These are phyloP conservation scores for Epichloe baconii DNA, from an alignment of 2,329 filamentous ascomycete genomes.

Conservation along the genomic window DNA sequence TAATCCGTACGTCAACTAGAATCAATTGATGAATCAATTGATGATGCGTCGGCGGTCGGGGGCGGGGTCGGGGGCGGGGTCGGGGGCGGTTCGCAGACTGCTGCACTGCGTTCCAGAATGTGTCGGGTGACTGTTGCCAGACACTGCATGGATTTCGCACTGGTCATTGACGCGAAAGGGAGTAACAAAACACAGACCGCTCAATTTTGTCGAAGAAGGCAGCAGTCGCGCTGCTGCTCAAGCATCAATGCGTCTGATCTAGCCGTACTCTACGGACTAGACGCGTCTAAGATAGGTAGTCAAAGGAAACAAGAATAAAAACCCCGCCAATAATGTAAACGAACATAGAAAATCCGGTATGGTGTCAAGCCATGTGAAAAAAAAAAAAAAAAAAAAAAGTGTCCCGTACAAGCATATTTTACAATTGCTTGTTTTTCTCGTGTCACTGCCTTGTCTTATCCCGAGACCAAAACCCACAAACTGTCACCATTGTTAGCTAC, in stretches of 20 bases:
- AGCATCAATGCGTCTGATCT: conserved; percentile 5
- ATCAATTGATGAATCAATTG: too few relatives aligned
- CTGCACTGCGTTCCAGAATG: too few relatives aligned
- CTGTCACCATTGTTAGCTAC: conserved; percentile 11
- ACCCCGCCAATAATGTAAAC: not conserved
- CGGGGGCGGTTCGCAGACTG: not conserved
- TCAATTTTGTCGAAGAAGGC: too few relatives aligned
- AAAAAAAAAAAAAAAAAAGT: not conserved
- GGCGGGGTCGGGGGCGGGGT: too few relatives aligned
- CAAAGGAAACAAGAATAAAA: not conserved
- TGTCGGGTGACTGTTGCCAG: too few relatives aligned
- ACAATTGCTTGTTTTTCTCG: not conserved
- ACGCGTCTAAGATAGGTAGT: conserved; percentile 4
- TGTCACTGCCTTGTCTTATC: conserved; percentile 11
- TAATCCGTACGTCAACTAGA: too few relatives aligned
- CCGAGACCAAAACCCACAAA: conserved; percentile 28
- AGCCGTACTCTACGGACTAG: conserved; percentile 1
- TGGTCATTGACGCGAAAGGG: too few relatives aligned
- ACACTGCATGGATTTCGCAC: too few relatives aligned
- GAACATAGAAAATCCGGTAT: not conserved
- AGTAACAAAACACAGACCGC: too few relatives aligned
- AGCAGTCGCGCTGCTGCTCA: not conserved
- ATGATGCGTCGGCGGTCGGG: not conserved
- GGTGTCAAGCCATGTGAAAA: not conserved
- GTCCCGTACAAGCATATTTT: not conserved